Evolutionary conservation across 768 basidiomycete genomes (phyloP), one percentile per base, ranked within the genome.

Genomic region (Basidioascus undulatus): DNA sequence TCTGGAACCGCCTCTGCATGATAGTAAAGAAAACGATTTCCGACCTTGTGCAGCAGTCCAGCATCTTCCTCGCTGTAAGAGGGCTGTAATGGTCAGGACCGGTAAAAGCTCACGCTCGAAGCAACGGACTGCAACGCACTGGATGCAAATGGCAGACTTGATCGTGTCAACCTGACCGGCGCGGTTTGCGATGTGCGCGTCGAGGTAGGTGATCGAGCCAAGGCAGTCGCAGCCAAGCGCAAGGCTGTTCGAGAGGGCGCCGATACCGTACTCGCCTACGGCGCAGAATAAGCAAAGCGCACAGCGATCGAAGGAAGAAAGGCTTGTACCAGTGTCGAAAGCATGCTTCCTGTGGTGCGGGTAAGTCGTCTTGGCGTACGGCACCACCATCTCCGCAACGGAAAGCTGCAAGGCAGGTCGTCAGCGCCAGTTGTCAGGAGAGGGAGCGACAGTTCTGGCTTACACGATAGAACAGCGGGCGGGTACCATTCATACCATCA

Each of bases 241-340:
- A n/a, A 87, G 65, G 51, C 82, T 76, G 50, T 86, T 89, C 6
- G 82, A 80, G 69, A 78, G 76, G 12, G 75, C 76, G 2, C 84
- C 84, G 70, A 89, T 79, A 8, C 83, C 83, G 51, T 89, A 87
- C 60, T 87, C 83, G 34, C 83, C 82, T n/a, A n/a, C n/a, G n/a
- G n/a, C n/a, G n/a, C n/a, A n/a, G n/a, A n/a, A n/a, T n/a, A n/a
- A n/a, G n/a, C n/a, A n/a, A n/a, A n/a, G n/a, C n/a, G n/a, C n/a
- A n/a, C n/a, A n/a, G n/a, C n/a, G n/a, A n/a, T n/a, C n/a, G n/a
- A n/a, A n/a, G n/a, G n/a, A n/a, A n/a, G n/a, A n/a, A n/a, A n/a
- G n/a, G n/a, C n/a, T n/a, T n/a, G n/a, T n/a, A n/a, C n/a, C n/a
- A 15, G 66, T 62, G 57, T 86, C 82, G 51, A 86, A 87, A 4